Base-by-base conservation (phyloP, 208 protist species). In the Acanthamoeba healyi region DNA sequence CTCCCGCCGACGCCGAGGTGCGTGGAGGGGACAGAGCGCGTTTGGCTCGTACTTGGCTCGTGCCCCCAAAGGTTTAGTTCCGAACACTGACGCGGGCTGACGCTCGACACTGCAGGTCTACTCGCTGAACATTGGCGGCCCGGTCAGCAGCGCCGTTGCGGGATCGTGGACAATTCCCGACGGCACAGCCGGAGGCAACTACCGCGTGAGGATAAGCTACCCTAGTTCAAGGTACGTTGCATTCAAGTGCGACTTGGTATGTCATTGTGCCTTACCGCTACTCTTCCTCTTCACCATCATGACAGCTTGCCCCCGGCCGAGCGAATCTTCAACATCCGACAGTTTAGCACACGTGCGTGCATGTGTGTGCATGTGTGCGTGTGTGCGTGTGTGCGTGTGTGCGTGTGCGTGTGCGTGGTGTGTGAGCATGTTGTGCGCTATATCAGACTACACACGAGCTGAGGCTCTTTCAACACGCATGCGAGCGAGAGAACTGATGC, bases 121-220 rank as follows among this genome's bases (percentile, higher is more conserved):
- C 22, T 24, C 19, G 29, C 3, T 17, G 19, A 46, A 2, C 5
- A 4, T 84, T 4, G 5, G 9, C 5, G 44, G 26, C 6, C 74
- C 74, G 49, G 49, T 36, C 19, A 10, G 5, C 44, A 17, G 44
- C 49, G 49, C 74, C 5, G 74, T 84, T 32, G 40, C 74, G 24
- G 74, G 74, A 4, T 84, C 74, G 32, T 90, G 82, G 82, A 38
- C 29, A 3, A 90, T 90, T 63, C 82, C 82, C 32, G 82, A 22
- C 14, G 82, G 36, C 7, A 63, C 32, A 17, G 82, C 51, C 22
- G 82, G 82, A 24, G 82, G 82, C 58, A 44, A 90, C 82, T 90
- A 90, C 82, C 26, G 32, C 3, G 22, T 77, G 4, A 17, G 24
- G 5, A 19, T 90, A 2, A n/a, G 22, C 34, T 81, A 49, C 58